These are phyloP conservation scores for Butyriboletus loyo DNA, from an alignment of 768 basidiomycete genomes.

Conservation along the genomic window DNA sequence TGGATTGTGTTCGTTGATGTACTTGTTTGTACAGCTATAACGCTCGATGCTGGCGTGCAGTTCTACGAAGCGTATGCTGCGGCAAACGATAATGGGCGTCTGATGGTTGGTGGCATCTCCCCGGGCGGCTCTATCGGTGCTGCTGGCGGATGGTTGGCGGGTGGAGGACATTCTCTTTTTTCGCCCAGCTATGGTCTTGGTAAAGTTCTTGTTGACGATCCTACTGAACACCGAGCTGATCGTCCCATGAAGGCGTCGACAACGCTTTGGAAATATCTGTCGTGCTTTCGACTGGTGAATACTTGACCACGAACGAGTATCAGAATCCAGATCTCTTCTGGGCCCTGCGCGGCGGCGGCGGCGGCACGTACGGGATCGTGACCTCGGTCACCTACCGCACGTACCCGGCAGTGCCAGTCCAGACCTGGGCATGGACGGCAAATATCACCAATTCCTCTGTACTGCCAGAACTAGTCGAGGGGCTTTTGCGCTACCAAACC, in stretches of 20 bases:
- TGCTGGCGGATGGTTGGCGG: constrained; percentile 46
- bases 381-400: constrained; percentile 46
- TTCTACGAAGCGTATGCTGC: constrained; percentile 43
- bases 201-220: constrained; percentile 6
- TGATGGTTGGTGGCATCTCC: constrained; percentile 46
- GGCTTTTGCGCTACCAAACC: constrained; percentile 35
- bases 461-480: constrained; percentile 30
- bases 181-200: constrained; percentile 43
- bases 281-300: constrained; percentile 41
- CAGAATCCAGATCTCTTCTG: constrained; percentile 48
- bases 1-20: background rate
- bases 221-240: background rate
- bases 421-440: constrained; percentile 24
- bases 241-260: constrained; percentile 38
- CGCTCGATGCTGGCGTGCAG: constrained; percentile 42
- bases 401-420: constrained; percentile 36
- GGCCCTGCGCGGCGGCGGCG: constrained; percentile 52
- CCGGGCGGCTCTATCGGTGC: constrained; percentile 42
- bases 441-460: constrained; percentile 30
- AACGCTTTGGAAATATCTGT: constrained; percentile 45
- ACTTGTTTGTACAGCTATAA: constrained; percentile 24
- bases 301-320: constrained; percentile 39
- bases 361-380: constrained; percentile 46
- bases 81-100: constrained; percentile 36
- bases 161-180: constrained; percentile 45